phyloP scores from a whole-genome alignment of 371 early-diverging fungal genomes.

The Smittium culicis region DNA sequence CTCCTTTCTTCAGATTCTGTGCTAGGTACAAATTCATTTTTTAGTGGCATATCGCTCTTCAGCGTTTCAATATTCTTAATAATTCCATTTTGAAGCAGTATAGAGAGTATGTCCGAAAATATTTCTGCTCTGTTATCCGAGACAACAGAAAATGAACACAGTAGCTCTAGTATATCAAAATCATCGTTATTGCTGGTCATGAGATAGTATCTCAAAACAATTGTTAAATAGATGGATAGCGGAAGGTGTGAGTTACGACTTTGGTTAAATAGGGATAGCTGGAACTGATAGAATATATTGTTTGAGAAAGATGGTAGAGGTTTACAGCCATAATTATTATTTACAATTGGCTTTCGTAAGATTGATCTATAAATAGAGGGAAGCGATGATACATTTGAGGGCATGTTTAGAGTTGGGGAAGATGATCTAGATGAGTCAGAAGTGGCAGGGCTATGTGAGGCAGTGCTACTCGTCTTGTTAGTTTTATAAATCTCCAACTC shows the following conservation, averaged over 20 bases:
- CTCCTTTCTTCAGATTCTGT: neutral
- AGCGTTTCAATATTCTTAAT: no score
- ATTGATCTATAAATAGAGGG: neutral
- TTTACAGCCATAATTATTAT: neutral
- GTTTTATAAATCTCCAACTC: conserved; percentile 6
- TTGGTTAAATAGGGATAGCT: neutral
- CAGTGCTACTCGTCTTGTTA: neutral
- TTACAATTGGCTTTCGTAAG: neutral
- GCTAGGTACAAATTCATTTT: neutral
- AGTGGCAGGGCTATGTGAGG: neutral
- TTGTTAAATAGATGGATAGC: neutral
- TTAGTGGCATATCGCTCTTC: neutral
- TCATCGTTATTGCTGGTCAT: neutral
- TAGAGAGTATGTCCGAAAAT: neutral
- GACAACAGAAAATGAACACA: neutral
- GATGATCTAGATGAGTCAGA: neutral
- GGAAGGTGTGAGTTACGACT: neutral
- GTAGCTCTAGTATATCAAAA: neutral
- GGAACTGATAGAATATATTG: neutral
- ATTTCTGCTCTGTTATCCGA: neutral
- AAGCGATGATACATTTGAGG: neutral
- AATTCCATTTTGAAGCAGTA: neutral
- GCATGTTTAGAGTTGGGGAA: neutral
- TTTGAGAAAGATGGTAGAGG: neutral
- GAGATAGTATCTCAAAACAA: conserved; percentile 1